phyloP scores from a whole-genome alignment of 805 yeast genomes.

The Saccharomycopsis selenospora region DNA sequence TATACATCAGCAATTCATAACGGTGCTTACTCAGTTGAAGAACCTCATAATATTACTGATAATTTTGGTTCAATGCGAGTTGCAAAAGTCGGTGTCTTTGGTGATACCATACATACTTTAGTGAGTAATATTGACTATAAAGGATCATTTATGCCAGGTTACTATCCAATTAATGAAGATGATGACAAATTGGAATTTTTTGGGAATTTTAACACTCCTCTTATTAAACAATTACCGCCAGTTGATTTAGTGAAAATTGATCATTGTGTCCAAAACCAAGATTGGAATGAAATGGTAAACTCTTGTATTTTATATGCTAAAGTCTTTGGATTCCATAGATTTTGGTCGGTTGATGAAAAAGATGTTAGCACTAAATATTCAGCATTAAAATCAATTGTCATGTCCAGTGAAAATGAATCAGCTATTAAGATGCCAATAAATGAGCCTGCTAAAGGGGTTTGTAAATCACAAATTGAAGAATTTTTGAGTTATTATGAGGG shows the following conservation, averaged over 20 bases:
- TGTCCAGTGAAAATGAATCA: conserved; percentile 58
- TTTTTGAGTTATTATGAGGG: conserved; percentile 69
- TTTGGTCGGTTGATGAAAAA: conserved; percentile 79
- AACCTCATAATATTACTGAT: conserved; percentile 25
- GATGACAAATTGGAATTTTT: conserved; percentile 1
- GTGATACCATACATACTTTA: conserved; percentile 66
- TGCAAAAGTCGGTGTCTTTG: conserved; percentile 48
- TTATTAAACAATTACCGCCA: conserved; percentile 27
- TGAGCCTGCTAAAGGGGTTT: conserved; percentile 68
- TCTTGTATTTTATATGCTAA: conserved; percentile 54
- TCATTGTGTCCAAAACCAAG: conserved; percentile 76
- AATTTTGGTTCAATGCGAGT: conserved; percentile 41
- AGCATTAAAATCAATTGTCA: conserved; percentile 66
- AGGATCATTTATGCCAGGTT: conserved; percentile 50
- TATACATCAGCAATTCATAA: conserved; percentile 39
- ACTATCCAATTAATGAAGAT: conserved; percentile 18
- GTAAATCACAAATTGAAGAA: conserved; percentile 75
- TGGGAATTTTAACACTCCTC: not conserved
- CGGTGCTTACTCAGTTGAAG: conserved; percentile 42
- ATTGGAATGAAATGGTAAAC: conserved; percentile 56
- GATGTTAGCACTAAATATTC: conserved; percentile 65
- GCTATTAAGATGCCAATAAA: conserved; percentile 72
- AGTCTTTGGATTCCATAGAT: conserved; percentile 66
- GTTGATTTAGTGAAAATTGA: conserved; percentile 45
- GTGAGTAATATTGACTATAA: conserved; percentile 36